Conservation (phyloP, 2,329 filamentous ascomycete species). For the Fusarium subtropicale region DNA sequence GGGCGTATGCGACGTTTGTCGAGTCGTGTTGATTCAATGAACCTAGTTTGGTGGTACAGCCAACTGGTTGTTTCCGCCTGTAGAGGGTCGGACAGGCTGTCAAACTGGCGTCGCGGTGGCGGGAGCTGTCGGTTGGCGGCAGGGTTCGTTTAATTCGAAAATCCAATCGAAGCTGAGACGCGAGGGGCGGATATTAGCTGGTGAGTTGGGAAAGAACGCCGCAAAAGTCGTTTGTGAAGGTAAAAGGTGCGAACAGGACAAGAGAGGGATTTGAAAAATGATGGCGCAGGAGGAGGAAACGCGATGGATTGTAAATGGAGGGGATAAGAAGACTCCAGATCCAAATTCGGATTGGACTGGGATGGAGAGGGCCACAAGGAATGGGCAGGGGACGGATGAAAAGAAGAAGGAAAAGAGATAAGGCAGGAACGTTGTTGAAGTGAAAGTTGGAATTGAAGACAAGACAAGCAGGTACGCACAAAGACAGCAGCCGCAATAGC, state of each 20-base stretch:
- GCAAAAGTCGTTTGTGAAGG: conserved; percentile 21
- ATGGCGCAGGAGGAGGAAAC: conserved; percentile 35
- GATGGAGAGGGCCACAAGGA: conserved; percentile 37
- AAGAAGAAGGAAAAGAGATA: conserved; percentile 34
- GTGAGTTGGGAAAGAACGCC: conserved; percentile 10
- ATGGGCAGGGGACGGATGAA: conserved; percentile 35
- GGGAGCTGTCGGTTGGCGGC: conserved; percentile 35
- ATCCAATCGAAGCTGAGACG: conserved; percentile 37
- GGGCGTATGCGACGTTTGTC: conserved; percentile 21
- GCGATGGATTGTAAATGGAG: conserved; percentile 32
- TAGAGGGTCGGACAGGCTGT: conserved; percentile 38
- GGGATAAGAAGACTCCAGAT: conserved; percentile 37
- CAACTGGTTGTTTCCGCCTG: conserved; percentile 32
- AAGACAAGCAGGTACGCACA: conserved; percentile 14
- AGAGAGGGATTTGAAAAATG: conserved; percentile 31
- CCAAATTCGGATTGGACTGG: conserved; percentile 32
- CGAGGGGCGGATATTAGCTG: conserved; percentile 30
- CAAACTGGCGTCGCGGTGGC: conserved; percentile 37
- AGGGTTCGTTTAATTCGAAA: conserved; percentile 38
- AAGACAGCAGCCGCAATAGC: conserved; percentile 1
- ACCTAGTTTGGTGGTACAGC: conserved; percentile 30
- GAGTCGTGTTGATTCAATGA: conserved; percentile 27
- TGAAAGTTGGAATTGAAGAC: conserved; percentile 33
- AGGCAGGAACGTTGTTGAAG: conserved; percentile 28
- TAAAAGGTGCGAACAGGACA: conserved; percentile 19